Conservation (phyloP, 495 filamentous ascomycete species). For the Penicillium daleae region DNA sequence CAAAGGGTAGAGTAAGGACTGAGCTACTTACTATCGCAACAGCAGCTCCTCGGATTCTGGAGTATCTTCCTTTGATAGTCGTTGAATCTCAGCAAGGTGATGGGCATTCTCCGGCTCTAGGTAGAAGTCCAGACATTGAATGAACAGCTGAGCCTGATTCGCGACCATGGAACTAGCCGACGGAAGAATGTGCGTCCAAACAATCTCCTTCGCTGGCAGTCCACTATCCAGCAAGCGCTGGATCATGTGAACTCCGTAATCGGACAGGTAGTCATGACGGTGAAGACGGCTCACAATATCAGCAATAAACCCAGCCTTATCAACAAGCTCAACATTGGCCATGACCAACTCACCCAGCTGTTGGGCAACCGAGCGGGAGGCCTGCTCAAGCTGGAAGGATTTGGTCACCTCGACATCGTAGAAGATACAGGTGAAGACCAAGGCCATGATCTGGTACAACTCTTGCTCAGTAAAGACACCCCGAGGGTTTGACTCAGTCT, state of each 20-base stretch:
- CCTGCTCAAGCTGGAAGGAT: constrained; percentile 63
- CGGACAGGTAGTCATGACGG: constrained; percentile 52
- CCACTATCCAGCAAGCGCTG: constrained; percentile 65
- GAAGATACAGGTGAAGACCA: constrained; percentile 66
- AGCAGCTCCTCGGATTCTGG: constrained; percentile 51
- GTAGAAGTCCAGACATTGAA: constrained; percentile 77
- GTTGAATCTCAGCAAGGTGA: constrained; percentile 61
- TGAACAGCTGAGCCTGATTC: constrained; percentile 73
- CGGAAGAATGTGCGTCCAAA: constrained; percentile 70
- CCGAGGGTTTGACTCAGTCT: constrained; percentile 60
- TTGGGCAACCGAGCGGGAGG: constrained; percentile 55
- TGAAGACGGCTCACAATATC: constrained; percentile 48
- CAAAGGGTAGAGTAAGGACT: background rate
- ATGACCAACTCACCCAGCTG: constrained; percentile 65
- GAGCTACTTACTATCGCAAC: constrained; percentile 45
- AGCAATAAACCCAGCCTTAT: constrained; percentile 52
- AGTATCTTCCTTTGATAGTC: constrained; percentile 51
- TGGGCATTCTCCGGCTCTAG: constrained; percentile 56
- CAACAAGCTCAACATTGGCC: constrained; percentile 63
- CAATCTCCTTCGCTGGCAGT: constrained; percentile 63
- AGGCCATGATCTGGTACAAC: constrained; percentile 60
- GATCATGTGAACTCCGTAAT: constrained; percentile 73
- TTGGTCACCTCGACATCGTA: constrained; percentile 67
- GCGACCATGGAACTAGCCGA: constrained; percentile 64
- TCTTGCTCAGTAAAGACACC: constrained; percentile 61